Evolutionary conservation across 805 yeast species (phyloP).

Genomic region (Pichia paraexigua): DNA sequence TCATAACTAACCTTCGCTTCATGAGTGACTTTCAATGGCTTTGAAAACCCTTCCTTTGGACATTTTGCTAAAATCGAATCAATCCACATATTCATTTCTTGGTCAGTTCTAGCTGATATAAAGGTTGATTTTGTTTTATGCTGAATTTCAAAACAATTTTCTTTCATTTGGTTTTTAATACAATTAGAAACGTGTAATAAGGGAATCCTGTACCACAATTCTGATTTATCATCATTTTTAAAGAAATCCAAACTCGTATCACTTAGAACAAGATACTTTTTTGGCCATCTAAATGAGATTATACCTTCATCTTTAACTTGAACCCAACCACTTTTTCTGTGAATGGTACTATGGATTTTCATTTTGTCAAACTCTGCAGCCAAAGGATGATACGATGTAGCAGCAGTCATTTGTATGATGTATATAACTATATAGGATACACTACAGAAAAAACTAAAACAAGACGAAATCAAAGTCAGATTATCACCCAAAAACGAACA

Average conservation of each 20-base stretch:
- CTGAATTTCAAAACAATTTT: constrained; percentile 74
- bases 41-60: constrained; percentile 63
- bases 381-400: not conserved
- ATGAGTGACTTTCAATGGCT: constrained; percentile 92
- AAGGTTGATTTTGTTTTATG: constrained; percentile 59
- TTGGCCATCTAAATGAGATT: constrained; percentile 86
- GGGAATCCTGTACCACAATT: constrained; percentile 45
- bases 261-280: constrained; percentile 68
- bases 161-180: constrained; percentile 60
- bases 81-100: constrained; percentile 82
- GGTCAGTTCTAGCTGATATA: constrained; percentile 68
- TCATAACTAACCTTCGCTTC: constrained; percentile 85
- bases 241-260: constrained; percentile 71
- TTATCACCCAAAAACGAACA: too few species aligned
- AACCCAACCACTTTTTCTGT: constrained; percentile 70
- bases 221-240: constrained; percentile 52
- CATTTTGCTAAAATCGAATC: constrained; percentile 78
- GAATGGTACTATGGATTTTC: constrained; percentile 27
- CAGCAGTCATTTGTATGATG: not conserved
- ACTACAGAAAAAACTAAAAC: too few species aligned
- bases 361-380: constrained; percentile 6
- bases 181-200: constrained; percentile 54
- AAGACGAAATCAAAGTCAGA: too few species aligned
- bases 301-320: constrained; percentile 89
- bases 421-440: too few species aligned